A percentile compares a stretch with the other conserved stretches of the same genome.
phyloP scores from a whole-genome alignment of 2,329 filamentous ascomycete species.

The Sphaerulina populicola region DNA sequence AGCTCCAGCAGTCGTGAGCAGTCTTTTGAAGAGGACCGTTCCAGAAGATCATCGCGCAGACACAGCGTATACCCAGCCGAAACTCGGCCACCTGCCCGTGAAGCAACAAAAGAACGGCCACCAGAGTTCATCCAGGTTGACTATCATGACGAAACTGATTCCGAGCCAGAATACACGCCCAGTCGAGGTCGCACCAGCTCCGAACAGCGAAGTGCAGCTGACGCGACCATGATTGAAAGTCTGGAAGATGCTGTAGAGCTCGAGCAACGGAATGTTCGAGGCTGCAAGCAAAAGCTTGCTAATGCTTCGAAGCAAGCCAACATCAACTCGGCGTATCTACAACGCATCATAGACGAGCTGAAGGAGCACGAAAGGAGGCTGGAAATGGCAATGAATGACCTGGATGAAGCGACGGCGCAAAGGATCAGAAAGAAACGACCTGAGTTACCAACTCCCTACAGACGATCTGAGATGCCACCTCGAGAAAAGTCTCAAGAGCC shows the following conservation, averaged over 20 bases:
- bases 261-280: constrained; percentile 16
- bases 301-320: constrained; percentile 22
- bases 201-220: constrained; percentile 7
- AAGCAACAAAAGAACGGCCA: constrained; percentile 2
- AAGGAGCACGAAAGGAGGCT: constrained; percentile 20
- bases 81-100: constrained; percentile 8
- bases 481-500: constrained; percentile 8
- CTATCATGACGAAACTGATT: constrained; percentile 14
- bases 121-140: constrained; percentile 18
- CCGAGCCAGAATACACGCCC: constrained; percentile 11
- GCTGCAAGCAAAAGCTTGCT: constrained; percentile 23
- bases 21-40: constrained; percentile 12
- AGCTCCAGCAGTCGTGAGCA: constrained; percentile 14
- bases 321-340: constrained; percentile 20
- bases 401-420: constrained; percentile 13
- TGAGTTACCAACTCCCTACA: constrained; percentile 7
- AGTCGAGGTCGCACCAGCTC: constrained; percentile 1
- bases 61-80: constrained; percentile 11
- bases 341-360: constrained; percentile 24
- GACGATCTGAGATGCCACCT: constrained; percentile 4
- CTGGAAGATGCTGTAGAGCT: constrained; percentile 23
- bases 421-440: constrained; percentile 8
- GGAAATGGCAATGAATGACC: constrained; percentile 12
- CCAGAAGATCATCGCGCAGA: constrained; percentile 7
- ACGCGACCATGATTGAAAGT: constrained; percentile 16